Base-by-base conservation (phyloP, 2,329 filamentous ascomycete species). In the Fusarium staphyleae region DNA sequence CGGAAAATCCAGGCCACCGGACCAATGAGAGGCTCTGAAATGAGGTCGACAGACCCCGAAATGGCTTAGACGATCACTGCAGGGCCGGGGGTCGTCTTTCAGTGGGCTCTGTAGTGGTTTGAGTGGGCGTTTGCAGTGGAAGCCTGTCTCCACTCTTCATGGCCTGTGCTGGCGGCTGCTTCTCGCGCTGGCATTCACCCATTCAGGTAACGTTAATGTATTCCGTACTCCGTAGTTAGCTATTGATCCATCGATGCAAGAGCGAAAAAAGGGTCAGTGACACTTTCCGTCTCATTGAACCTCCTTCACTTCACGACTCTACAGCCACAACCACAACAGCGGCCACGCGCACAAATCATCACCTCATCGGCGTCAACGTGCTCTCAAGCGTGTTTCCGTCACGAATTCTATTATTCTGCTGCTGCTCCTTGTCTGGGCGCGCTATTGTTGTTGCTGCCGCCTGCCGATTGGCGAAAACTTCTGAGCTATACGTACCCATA, bases 1-100 rank as follows among this genome's bases (percentile, higher is more conserved):
- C 70, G 70, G 70, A 72, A 65, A 65, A 69, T 72, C 66, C 32
- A 10, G 22, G 16, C 9, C 33, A 52, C 70, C 70, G 70, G 44
- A 0, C 70, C 65, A 72, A 72, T 70, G 16, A 58, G 7, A 24
- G 3, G 10, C 7, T 11, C 36, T 9, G 9, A 44, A 64, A 57
- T 47, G 28, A 37, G 46, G 41, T 50, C 52, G 55, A 51, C 42
- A 53, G 55, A 43, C 50, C 63, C 68, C 48, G 55, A 69, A 70
- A 52, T n/a, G 62, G 69, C 57, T 66, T 70, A 71, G 67, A 54
- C 44, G 16, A 19, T 19, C 22, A 40, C 34, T 36, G 50, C 29
- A 48, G 44, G 34, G 44, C 15, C 22, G 43, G 43, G 42, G 42
- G 42, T n/a, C 32, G 8, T 35, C 34, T 37, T 39, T 32, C 48